Evolutionary conservation across 345 rosid genomes (phyloP).

Genomic region (Murraya paniculata): DNA sequence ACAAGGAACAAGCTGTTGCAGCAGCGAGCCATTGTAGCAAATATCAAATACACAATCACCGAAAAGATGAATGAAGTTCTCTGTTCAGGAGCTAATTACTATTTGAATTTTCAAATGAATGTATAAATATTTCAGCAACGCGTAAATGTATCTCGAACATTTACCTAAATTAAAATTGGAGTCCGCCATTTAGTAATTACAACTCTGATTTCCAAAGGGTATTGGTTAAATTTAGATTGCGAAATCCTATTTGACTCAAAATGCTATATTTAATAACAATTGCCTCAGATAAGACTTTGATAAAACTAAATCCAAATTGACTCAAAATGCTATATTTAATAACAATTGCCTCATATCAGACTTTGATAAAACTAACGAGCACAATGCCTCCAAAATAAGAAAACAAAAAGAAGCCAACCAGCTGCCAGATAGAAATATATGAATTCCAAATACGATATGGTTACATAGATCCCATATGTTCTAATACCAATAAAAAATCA

Average conservation of each 20-base stretch:
- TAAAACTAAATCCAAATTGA: background rate
- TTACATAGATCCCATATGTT: background rate
- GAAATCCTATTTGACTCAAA: background rate
- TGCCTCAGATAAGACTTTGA: background rate
- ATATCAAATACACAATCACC: too few relatives aligned
- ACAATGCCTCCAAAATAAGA: background rate
- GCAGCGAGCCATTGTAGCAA: too few relatives aligned
- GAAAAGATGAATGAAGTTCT: too few relatives aligned
- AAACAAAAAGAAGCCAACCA: background rate
- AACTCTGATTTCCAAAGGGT: too few relatives aligned
- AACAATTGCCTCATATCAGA: background rate
- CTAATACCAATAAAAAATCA: constrained; percentile 7
- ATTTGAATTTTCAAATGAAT: too few relatives aligned
- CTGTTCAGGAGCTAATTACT: too few relatives aligned
- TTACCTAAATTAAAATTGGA: too few relatives aligned
- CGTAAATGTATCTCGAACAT: too few relatives aligned
- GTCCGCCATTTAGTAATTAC: too few relatives aligned
- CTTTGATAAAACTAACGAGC: background rate
- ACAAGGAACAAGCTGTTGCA: too few relatives aligned
- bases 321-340: background rate
- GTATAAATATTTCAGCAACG: too few relatives aligned
- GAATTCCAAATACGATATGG: background rate
- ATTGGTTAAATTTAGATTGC: too few relatives aligned
- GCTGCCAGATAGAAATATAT: background rate
- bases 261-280: background rate